These are phyloP conservation scores for Violaceomyces palustris DNA, from an alignment of 1,284 basidiomycete species.

Conservation along the genomic window DNA sequence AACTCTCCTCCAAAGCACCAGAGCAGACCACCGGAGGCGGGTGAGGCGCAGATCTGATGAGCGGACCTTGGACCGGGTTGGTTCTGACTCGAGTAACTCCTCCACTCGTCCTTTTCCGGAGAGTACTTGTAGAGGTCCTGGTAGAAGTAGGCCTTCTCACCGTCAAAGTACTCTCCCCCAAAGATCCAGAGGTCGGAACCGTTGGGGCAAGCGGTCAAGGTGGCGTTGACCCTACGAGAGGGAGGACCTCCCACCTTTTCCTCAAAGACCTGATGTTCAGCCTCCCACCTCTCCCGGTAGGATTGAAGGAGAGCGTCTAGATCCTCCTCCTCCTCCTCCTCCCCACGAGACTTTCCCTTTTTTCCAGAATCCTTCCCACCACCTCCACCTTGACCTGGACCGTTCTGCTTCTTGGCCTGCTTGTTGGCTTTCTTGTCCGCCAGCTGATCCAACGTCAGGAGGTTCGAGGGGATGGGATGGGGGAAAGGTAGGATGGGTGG, in stretches of 20 bases:
- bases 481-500: no score
- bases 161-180: slow-evolving; percentile 52
- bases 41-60: slow-evolving; percentile 45
- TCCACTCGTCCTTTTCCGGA: slow-evolving; percentile 46
- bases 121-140: slow-evolving; percentile 50
- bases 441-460: slow-evolving; percentile 5
- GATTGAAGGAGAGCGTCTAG: slow-evolving; percentile 45
- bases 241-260: slow-evolving; percentile 43
- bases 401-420: slow-evolving; percentile 23
- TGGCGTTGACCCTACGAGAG: slow-evolving; percentile 47
- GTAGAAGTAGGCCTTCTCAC: slow-evolving; percentile 47
- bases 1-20: slow-evolving; percentile 53
- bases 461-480: no score
- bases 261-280: slow-evolving; percentile 40
- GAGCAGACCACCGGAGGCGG: slow-evolving; percentile 47
- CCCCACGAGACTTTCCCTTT: slow-evolving; percentile 8
- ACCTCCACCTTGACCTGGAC: neutral
- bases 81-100: slow-evolving; percentile 41
- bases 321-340: slow-evolving; percentile 46
- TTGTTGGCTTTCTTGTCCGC: slow-evolving; percentile 44
- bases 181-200: slow-evolving; percentile 52
- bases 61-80: slow-evolving; percentile 51
- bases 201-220: slow-evolving; percentile 47
- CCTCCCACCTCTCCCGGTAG: slow-evolving; percentile 46
- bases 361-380: slow-evolving; percentile 11